These are phyloP conservation scores for Phytophthora pisi DNA, from an alignment of 352 stramenopile species.

Conservation along the genomic window DNA sequence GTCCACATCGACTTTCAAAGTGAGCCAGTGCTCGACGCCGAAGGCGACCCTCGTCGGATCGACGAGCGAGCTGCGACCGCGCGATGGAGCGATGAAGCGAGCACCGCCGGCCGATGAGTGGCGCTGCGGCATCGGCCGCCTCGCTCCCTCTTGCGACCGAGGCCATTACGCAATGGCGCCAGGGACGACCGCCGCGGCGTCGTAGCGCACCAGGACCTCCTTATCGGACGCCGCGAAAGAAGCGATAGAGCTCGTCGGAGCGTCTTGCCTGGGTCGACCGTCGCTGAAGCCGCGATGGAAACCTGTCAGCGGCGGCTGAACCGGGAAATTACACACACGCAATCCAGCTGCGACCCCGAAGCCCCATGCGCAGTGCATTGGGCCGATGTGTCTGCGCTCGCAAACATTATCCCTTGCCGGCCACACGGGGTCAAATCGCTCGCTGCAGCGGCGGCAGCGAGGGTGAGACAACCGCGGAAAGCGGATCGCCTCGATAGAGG, in stretches of 20 bases:
- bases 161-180: slow-evolving; percentile 11
- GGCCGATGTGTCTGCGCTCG: slow-evolving; percentile 2
- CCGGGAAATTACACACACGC: slow-evolving; percentile 13
- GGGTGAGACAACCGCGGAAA: slow-evolving; percentile 13
- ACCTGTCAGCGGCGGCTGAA: slow-evolving; percentile 1
- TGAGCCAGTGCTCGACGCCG: too few relatives aligned
- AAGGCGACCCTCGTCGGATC: not conserved
- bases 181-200: slow-evolving; percentile 1
- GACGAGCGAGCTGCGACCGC: not conserved
- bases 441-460: not conserved
- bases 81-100: slow-evolving; percentile 1
- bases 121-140: not conserved
- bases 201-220: slow-evolving; percentile 3
- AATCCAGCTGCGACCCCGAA: slow-evolving; percentile 5
- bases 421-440: slow-evolving; percentile 17
- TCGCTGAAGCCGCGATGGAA: slow-evolving; percentile 12
- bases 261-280: not conserved
- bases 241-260: not conserved
- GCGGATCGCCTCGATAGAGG: not conserved
- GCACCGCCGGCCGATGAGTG: slow-evolving; percentile 1
- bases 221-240: slow-evolving; percentile 12
- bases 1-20: too few relatives aligned
- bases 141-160: not conserved
- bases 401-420: not conserved
- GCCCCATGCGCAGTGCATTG: not conserved